These are phyloP conservation scores for Groenewaldozyma auringiensis DNA, from an alignment of 1,139 yeast species.

Conservation along the genomic window DNA sequence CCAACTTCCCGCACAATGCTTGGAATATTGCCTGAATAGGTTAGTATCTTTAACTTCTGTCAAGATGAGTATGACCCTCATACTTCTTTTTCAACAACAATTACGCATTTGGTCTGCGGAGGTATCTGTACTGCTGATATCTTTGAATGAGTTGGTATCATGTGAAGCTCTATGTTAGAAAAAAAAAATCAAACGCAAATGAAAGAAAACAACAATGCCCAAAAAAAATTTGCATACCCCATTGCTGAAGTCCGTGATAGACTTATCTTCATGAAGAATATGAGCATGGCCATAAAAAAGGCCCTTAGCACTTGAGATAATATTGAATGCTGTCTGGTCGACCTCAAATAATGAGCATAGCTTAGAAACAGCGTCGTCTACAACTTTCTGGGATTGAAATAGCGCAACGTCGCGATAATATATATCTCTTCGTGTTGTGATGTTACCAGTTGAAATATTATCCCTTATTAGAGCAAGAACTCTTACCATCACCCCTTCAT, in stretches of 20 bases:
- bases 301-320: constrained; percentile 60
- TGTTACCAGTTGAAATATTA: constrained; percentile 10
- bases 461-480: constrained; percentile 15
- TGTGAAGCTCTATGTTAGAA: constrained; percentile 5
- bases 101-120: constrained; percentile 28
- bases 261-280: constrained; percentile 17
- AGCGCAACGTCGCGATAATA: constrained; percentile 57
- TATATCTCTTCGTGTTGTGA: constrained; percentile 50
- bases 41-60: too few relatives aligned
- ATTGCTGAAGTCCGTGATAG: constrained; percentile 15
- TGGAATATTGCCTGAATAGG: constrained; percentile 24
- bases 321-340: constrained; percentile 34
- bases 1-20: constrained; percentile 15
- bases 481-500: constrained; percentile 8
- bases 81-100: constrained; percentile 63
- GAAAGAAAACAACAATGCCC: too few relatives aligned
- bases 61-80: constrained; percentile 7
- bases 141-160: constrained; percentile 10
- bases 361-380: constrained; percentile 38
- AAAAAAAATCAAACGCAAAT: too few relatives aligned
- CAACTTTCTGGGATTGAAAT: constrained; percentile 42
- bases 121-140: constrained; percentile 17
- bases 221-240: constrained; percentile 12
- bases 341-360: constrained; percentile 23
- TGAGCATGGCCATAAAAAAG: constrained; percentile 40